phyloP scores from a whole-genome alignment of 2,329 filamentous ascomycete genomes.

The Periconia digitata region DNA sequence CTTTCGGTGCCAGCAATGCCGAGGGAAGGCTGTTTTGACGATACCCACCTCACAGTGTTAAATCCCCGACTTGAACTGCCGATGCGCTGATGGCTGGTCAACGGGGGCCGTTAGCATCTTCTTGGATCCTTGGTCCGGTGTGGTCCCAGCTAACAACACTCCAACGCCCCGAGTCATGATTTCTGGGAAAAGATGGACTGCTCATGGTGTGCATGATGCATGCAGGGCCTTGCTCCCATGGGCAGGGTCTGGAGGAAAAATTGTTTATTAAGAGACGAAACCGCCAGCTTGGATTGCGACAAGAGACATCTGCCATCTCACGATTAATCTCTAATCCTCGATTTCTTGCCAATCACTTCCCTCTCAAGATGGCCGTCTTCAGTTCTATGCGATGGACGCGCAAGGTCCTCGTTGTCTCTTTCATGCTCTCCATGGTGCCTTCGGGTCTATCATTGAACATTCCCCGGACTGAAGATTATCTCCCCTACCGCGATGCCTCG shows the following conservation, averaged over 20 bases:
- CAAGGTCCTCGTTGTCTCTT: not conserved
- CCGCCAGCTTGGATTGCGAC: not conserved
- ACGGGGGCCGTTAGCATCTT: not conserved
- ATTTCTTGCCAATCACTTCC: not conserved
- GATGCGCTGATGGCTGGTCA: not conserved
- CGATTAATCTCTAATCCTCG: not conserved
- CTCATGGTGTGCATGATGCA: too few species aligned
- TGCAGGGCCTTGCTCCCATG: too few species aligned
- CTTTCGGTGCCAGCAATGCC: not conserved
- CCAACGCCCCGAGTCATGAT: not conserved
- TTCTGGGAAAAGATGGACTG: too few species aligned
- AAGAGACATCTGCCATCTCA: not conserved
- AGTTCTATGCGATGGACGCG: not conserved
- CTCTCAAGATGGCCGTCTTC: not conserved
- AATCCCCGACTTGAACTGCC: not conserved
- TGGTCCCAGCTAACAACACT: not conserved
- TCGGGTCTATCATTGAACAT: not conserved
- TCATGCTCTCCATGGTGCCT: not conserved
- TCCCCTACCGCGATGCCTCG: slow-evolving; percentile 42
- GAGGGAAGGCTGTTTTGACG: not conserved
- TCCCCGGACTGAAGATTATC: not conserved
- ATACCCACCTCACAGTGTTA: not conserved
- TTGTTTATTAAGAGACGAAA: not conserved
- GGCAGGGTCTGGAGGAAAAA: not conserved
- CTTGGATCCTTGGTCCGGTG: not conserved